A percentile compares a stretch with the other conserved stretches of the same genome.
phyloP scores from a whole-genome alignment of 495 filamentous ascomycete species.

The Penicillium antarcticum region DNA sequence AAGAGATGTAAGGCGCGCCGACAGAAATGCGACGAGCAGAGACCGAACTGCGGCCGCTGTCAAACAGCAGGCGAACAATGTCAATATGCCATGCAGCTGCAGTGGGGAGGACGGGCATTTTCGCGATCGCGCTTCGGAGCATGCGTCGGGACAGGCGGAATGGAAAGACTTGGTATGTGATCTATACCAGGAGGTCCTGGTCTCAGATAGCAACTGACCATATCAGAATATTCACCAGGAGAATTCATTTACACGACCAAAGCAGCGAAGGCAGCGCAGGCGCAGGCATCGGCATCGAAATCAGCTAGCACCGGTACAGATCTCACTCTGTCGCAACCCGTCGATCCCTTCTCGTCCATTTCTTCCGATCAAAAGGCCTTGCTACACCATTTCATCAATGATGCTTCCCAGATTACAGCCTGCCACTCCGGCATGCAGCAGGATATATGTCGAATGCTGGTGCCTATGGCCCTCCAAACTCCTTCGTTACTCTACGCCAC shows the following conservation, averaged over 20 bases:
- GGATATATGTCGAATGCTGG: conserved; percentile 46
- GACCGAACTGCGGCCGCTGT: conserved; percentile 38
- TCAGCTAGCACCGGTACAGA: conserved; percentile 14
- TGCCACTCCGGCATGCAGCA: conserved; percentile 45
- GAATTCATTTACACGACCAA: conserved; percentile 47
- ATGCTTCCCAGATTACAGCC: conserved; percentile 45
- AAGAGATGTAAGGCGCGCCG: conserved; percentile 46
- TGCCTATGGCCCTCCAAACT: conserved; percentile 46
- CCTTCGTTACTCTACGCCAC: conserved; percentile 46
- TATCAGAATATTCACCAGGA: conserved; percentile 44
- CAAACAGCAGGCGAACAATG: conserved; percentile 32
- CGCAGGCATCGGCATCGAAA: conserved; percentile 3
- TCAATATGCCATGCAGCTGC: conserved; percentile 38
- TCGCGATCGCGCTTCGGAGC: conserved; percentile 47
- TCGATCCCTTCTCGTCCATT: conserved; percentile 43
- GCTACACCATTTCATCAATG: conserved; percentile 44
- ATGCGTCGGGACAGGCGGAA: conserved; percentile 39
- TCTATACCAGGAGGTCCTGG: background rate
- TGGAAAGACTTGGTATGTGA: conserved; percentile 42
- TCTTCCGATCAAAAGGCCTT: conserved; percentile 37
- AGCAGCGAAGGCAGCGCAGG: conserved; percentile 10
- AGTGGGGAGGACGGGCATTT: conserved; percentile 40
- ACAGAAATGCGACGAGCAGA: conserved; percentile 45
- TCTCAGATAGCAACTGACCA: background rate
- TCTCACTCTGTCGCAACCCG: conserved; percentile 26